A percentile compares a stretch with the other conserved stretches of the same genome.
Conservation (phyloP, 108 stramenopile species). For the Cyclotella atomus region DNA sequence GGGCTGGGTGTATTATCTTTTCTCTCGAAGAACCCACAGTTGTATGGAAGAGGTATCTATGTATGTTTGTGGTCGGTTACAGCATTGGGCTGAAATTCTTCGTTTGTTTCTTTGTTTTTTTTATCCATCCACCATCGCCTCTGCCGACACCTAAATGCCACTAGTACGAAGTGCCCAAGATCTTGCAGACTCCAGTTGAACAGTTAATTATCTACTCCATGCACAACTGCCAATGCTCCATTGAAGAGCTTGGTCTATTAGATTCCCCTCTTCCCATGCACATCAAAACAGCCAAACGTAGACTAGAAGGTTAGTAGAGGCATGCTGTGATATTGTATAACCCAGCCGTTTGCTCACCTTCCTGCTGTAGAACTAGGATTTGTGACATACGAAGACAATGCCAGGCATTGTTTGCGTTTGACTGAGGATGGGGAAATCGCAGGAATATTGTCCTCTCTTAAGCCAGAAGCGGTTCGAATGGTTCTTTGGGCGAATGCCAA, state of each 20-base stretch:
- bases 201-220: background rate
- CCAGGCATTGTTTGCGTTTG: background rate
- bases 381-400: background rate
- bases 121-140: background rate
- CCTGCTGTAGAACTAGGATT: background rate
- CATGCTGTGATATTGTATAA: too few relatives aligned
- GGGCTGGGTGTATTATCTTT: background rate
- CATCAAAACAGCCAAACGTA: background rate
- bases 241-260: background rate
- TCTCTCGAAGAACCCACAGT: background rate
- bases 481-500: background rate
- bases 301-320: slow-evolving; percentile 2
- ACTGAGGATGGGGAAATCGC: slow-evolving; percentile 1
- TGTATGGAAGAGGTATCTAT: background rate
- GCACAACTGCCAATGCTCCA: background rate
- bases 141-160: background rate
- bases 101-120: background rate
- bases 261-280: background rate
- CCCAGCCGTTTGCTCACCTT: background rate
- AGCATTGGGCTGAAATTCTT: too few relatives aligned
- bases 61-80: background rate
- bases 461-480: slow-evolving; percentile 3
- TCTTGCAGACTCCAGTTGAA: background rate
- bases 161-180: slow-evolving; percentile 2
- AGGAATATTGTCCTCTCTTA: background rate